Conservation (phyloP, 768 basidiomycete genomes). For the Auriscalpium microsporum region DNA sequence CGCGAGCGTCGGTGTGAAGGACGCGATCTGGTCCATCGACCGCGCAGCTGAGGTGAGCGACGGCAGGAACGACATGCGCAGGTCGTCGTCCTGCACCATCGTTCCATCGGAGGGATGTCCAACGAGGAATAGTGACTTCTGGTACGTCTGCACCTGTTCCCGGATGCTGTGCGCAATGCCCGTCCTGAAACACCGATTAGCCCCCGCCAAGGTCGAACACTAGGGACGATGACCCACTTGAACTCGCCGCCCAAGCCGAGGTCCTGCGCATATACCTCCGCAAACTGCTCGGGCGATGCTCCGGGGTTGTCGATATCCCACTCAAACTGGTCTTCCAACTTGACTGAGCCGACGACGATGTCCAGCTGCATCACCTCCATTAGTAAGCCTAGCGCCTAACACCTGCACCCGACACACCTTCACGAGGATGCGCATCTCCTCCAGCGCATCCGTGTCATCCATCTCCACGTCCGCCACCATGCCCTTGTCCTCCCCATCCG, state of each 20-base stretch:
- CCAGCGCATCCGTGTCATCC: slow-evolving; percentile 56
- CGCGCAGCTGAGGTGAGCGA: slow-evolving; percentile 64
- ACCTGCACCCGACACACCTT: slow-evolving; percentile 48
- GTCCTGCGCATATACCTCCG: slow-evolving; percentile 77
- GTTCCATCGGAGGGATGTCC: slow-evolving; percentile 81
- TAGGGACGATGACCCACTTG: slow-evolving; percentile 43
- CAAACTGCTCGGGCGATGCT: slow-evolving; percentile 88
- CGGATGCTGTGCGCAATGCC: slow-evolving; percentile 93
- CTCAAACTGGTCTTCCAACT: slow-evolving; percentile 94
- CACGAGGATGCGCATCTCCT: slow-evolving; percentile 88
- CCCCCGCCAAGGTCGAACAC: background rate
- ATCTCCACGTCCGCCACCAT: slow-evolving; percentile 55
- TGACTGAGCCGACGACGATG: slow-evolving; percentile 87
- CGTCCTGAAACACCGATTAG: slow-evolving; percentile 43
- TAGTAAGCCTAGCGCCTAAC: slow-evolving; percentile 1
- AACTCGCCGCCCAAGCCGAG: slow-evolving; percentile 90
- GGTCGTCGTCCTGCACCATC: slow-evolving; percentile 78
- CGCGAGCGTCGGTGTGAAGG: slow-evolving; percentile 84
- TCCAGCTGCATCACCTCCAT: slow-evolving; percentile 54
- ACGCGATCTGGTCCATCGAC: slow-evolving; percentile 64
- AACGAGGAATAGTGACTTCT: slow-evolving; percentile 85
- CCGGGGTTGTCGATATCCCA: slow-evolving; percentile 85
- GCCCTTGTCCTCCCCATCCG: slow-evolving; percentile 25
- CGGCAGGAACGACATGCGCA: slow-evolving; percentile 83
- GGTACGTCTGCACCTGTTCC: slow-evolving; percentile 88